Percentiles rank a stretch among this genome's conserved stretches.
phyloP scores from a whole-genome alignment of 2,329 filamentous ascomycete genomes.

The Fonsecaea pedrosoi region DNA sequence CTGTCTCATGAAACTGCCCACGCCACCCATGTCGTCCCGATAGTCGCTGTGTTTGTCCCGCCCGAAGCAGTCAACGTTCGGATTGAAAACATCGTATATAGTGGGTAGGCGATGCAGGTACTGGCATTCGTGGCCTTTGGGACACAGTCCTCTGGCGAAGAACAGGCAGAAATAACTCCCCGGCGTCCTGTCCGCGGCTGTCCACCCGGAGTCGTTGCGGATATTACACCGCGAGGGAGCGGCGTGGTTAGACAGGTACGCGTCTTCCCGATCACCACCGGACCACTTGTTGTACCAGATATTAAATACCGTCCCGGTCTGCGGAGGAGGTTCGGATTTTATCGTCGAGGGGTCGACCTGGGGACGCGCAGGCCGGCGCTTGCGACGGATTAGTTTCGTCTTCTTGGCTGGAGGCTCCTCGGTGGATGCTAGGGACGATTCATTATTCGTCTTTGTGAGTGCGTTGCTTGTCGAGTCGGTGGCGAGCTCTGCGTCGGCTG shows the following conservation, averaged over 20 bases:
- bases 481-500: constrained; percentile 19
- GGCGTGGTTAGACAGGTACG: constrained; percentile 80
- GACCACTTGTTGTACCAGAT: constrained; percentile 99
- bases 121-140: constrained; percentile 89
- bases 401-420: constrained; percentile 58
- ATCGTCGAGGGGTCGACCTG: constrained; percentile 87
- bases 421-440: constrained; percentile 22
- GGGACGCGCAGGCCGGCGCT: constrained; percentile 84
- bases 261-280: constrained; percentile 92
- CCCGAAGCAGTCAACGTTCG: constrained; percentile 93
- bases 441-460: constrained; percentile 34
- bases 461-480: constrained; percentile 26
- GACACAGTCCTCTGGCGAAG: constrained; percentile 81
- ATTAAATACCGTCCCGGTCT: constrained; percentile 96
- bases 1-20: constrained; percentile 90
- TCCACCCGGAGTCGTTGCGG: constrained; percentile 78
- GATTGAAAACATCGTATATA: constrained; percentile 87
- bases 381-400: constrained; percentile 89
- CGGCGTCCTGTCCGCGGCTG: constrained; percentile 74
- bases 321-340: constrained; percentile 77
- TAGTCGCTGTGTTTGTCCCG: constrained; percentile 93
- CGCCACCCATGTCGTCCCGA: constrained; percentile 96
- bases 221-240: constrained; percentile 89
- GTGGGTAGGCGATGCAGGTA: constrained; percentile 89
- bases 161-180: constrained; percentile 93